Evolutionary conservation across 768 basidiomycete species (phyloP), one percentile per base, ranked within the genome.

Genomic region (Trametes punicea): DNA sequence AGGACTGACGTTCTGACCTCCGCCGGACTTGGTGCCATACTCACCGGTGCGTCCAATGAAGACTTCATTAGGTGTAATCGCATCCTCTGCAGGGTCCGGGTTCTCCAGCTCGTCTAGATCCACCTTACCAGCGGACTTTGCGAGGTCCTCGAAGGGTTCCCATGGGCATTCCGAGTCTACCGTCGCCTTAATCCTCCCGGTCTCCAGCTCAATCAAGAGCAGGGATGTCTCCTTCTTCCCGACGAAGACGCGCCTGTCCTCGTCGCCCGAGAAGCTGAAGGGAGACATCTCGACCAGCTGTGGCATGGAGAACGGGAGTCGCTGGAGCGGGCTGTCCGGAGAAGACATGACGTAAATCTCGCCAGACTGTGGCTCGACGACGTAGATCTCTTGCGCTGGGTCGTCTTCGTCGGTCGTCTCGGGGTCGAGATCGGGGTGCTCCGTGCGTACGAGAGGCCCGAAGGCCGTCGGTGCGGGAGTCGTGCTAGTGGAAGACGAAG

Each of bases 311-410:
- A 97, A 82, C 1, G 94, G 93, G 59, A 99, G 87, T 45, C 88
- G 90, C 65, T 93, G 87, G 38, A 98, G 78, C 2, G 87, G 82
- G 46, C 79, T 80, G 13, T 77, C 77, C 1, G 85, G 84, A 0
- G 82, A 80, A 6, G 84, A 73, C 74, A 92, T 85, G 57, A 97
- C 84, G 69, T 90, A 98, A 62, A 98, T 90, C 65, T 93, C 88
- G 6, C 96, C 96, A 4, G 90, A 87, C 75, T 94, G 90, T 0
- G 96, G 96, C 66, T 98, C 96, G 49, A 98, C 90, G 57, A 98
- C 87, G 72, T 96, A 98, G 40, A 88, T 81, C 68, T 93, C 91
- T 63, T 83, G 81, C 25, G 74, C 69, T 0, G 70, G 66, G 51
- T 73, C 68, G 45, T 80, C 78, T 25, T 73, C 71, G 60, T 86